Conservation (phyloP, 2,329 filamentous ascomycete species). For the Apiospora hydei region DNA sequence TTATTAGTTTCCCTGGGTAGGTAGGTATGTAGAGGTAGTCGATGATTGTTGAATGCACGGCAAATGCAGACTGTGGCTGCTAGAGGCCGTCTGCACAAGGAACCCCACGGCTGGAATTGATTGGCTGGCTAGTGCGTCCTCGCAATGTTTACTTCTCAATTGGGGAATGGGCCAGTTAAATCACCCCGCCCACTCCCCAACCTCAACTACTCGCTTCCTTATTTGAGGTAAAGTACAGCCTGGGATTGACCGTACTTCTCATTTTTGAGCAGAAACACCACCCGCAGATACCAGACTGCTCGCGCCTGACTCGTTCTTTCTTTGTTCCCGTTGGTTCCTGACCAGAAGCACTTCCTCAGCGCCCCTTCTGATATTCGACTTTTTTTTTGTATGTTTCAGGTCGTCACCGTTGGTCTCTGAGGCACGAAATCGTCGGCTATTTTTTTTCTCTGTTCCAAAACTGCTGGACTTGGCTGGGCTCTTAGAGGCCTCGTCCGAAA, state of each 20-base stretch:
- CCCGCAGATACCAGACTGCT: neutral
- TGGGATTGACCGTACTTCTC: conserved; percentile 12
- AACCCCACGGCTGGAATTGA: conserved; percentile 14
- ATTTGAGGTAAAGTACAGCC: neutral
- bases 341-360: neutral
- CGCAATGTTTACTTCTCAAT: conserved; percentile 18
- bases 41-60: conserved; percentile 1
- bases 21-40: neutral
- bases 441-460: neutral
- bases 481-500: conserved; percentile 10
- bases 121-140: conserved; percentile 3
- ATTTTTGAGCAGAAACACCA: conserved; percentile 14
- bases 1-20: neutral
- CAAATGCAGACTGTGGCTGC: conserved; percentile 10
- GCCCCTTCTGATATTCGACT: conserved; percentile 4
- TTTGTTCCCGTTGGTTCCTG: neutral
- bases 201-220: neutral
- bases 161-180: conserved; percentile 19
- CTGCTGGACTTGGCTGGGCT: neutral
- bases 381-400: conserved; percentile 21
- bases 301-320: neutral
- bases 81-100: neutral
- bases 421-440: neutral
- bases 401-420: neutral
- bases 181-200: conserved; percentile 15